Evolutionary conservation across 768 basidiomycete species (phyloP).

Genomic region (Collybia sp.): DNA sequence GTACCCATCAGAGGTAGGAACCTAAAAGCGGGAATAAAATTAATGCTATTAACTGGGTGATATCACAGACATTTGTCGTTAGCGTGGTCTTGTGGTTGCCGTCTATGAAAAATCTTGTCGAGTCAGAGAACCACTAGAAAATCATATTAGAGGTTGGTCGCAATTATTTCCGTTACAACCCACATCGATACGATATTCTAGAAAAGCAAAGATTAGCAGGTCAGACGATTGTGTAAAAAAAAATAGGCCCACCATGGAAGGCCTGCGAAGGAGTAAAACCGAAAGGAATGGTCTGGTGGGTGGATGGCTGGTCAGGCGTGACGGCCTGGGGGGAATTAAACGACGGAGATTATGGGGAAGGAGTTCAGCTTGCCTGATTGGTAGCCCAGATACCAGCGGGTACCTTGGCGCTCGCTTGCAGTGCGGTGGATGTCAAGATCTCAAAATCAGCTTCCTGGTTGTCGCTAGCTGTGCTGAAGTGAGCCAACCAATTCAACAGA

Average conservation of each 20-base stretch:
- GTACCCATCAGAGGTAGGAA: slow-evolving; percentile 21
- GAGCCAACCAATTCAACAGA: neutral
- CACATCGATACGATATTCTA: slow-evolving; percentile 32
- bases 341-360: neutral
- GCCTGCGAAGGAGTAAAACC: slow-evolving; percentile 25
- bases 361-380: slow-evolving; percentile 20
- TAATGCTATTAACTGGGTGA: neutral
- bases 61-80: slow-evolving; percentile 21
- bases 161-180: slow-evolving; percentile 1
- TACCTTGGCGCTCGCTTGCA: slow-evolving; percentile 16
- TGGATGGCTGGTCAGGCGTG: slow-evolving; percentile 10
- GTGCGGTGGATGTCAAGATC: slow-evolving; percentile 28
- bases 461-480: slow-evolving; percentile 16
- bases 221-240: neutral
- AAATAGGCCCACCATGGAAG: slow-evolving; percentile 24
- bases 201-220: neutral
- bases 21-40: slow-evolving; percentile 10
- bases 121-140: slow-evolving; percentile 22
- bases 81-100: slow-evolving; percentile 22
- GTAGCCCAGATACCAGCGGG: slow-evolving; percentile 32
- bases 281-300: slow-evolving; percentile 20
- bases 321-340: slow-evolving; percentile 11
- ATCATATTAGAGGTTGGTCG: neutral
- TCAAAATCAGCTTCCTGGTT: slow-evolving; percentile 29
- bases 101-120: slow-evolving; percentile 29